These are phyloP conservation scores for Chlamydomonas reinhardtii DNA, from an alignment of 163 green algal genomes.

Conservation along the genomic window DNA sequence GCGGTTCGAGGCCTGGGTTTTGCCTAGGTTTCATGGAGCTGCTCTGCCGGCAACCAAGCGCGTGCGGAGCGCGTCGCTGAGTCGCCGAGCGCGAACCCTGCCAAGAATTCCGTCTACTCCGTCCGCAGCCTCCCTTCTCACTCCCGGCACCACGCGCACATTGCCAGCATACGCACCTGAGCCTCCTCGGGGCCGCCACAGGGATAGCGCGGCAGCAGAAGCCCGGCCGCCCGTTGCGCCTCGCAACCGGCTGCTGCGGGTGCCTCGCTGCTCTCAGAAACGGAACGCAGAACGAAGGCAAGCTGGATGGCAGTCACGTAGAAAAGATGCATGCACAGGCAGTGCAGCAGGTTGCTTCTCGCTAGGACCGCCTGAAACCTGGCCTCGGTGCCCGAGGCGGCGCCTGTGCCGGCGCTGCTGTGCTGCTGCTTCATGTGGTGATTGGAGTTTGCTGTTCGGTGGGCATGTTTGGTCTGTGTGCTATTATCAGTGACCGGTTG, in stretches of 20 bases:
- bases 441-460: too few relatives aligned
- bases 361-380: constrained; percentile 9
- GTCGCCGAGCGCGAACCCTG: too few relatives aligned
- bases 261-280: background rate
- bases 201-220: background rate
- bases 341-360: background rate
- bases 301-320: constrained; percentile 6
- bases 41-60: too few relatives aligned
- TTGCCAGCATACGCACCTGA: background rate
- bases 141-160: background rate
- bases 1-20: too few relatives aligned
- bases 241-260: constrained; percentile 7
- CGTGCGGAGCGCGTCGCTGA: too few relatives aligned
- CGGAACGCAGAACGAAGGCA: constrained; percentile 12
- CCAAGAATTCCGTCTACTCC: background rate
- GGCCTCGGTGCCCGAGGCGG: too few relatives aligned
- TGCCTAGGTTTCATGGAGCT: too few relatives aligned
- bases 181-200: background rate
- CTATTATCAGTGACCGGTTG: too few relatives aligned
- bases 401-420: too few relatives aligned
- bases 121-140: too few relatives aligned
- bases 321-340: constrained; percentile 13
- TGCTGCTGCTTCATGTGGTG: too few relatives aligned
- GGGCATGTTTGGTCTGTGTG: too few relatives aligned
- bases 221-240: background rate